Evolutionary conservation across 495 filamentous ascomycete genomes (phyloP).

Genomic region (Podospora comata): DNA sequence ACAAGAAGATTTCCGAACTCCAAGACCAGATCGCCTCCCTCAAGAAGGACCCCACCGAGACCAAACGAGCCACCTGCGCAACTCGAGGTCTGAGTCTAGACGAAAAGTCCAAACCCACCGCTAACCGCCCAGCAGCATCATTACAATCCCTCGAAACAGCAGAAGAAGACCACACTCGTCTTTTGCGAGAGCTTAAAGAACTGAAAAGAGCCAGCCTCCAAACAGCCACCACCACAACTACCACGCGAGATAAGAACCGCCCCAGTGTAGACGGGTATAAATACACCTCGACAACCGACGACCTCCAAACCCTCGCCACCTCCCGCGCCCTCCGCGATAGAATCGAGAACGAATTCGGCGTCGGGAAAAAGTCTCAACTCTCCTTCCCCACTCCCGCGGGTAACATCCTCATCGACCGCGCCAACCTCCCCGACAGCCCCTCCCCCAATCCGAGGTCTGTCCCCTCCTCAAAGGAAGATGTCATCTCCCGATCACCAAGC

Average conservation of each 20-base stretch:
- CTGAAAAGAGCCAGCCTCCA: not conserved
- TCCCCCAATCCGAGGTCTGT: constrained; percentile 5
- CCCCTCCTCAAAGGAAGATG: constrained; percentile 17
- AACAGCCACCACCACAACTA: constrained; percentile 15
- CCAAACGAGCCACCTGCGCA: constrained; percentile 17
- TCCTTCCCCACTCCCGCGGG: not conserved
- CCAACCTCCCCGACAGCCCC: constrained; percentile 30
- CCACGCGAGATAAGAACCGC: constrained; percentile 8
- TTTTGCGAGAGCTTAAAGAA: constrained; percentile 22
- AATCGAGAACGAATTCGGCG: constrained; percentile 31
- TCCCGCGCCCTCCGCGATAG: constrained; percentile 31
- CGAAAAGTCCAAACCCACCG: constrained; percentile 20
- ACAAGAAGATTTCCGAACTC: constrained; percentile 56
- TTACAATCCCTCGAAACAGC: constrained; percentile 22
- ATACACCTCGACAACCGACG: constrained; percentile 8
- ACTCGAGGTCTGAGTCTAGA: constrained; percentile 26
- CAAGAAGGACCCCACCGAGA: constrained; percentile 24
- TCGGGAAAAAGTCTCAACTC: not conserved
- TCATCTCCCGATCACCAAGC: not conserved
- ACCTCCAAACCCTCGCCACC: constrained; percentile 26
- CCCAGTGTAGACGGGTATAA: constrained; percentile 17
- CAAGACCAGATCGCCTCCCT: constrained; percentile 31
- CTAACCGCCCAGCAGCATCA: constrained; percentile 20
- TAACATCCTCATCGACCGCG: constrained; percentile 26
- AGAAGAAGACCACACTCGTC: constrained; percentile 23